Evolutionary conservation across 2,329 filamentous ascomycete species (phyloP).

Genomic region (Sporothrix pseudoabietina): DNA sequence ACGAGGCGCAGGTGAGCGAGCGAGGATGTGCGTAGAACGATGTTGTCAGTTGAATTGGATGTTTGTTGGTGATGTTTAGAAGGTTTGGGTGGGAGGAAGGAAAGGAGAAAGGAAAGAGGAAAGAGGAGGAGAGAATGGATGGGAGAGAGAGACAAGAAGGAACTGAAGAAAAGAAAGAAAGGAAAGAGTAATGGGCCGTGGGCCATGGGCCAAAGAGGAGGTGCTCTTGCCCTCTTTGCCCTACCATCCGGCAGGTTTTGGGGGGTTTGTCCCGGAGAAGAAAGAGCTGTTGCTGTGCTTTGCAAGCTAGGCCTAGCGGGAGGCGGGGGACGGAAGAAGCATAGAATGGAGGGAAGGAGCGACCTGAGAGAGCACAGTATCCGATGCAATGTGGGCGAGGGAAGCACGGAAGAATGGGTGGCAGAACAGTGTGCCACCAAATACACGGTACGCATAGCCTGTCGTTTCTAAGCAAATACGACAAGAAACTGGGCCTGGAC

Average conservation of each 20-base stretch:
- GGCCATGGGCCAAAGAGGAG: not conserved
- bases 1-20: not conserved
- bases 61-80: not conserved
- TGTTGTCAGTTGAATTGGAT: not conserved
- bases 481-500: not conserved
- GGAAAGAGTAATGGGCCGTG: not conserved
- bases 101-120: not conserved
- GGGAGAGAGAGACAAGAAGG: not conserved
- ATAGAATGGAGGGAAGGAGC: not conserved
- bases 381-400: not conserved
- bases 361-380: constrained; percentile 5
- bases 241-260: constrained; percentile 9
- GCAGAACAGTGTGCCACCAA: not conserved
- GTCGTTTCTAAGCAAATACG: not conserved
- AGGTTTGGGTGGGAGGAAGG: not conserved
- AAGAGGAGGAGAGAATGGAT: not conserved
- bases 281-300: not conserved
- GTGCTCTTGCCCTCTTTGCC: not conserved
- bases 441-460: not conserved
- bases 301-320: constrained; percentile 26
- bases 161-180: not conserved
- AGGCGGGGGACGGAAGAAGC: constrained; percentile 23
- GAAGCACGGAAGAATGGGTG: constrained; percentile 14
- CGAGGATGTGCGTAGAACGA: not conserved
- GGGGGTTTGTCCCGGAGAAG: not conserved